Evolutionary conservation across 192 early-diverging fungal genomes (phyloP), one percentile per base, ranked within the genome.

Genomic region (Blastocladiella britannica): DNA sequence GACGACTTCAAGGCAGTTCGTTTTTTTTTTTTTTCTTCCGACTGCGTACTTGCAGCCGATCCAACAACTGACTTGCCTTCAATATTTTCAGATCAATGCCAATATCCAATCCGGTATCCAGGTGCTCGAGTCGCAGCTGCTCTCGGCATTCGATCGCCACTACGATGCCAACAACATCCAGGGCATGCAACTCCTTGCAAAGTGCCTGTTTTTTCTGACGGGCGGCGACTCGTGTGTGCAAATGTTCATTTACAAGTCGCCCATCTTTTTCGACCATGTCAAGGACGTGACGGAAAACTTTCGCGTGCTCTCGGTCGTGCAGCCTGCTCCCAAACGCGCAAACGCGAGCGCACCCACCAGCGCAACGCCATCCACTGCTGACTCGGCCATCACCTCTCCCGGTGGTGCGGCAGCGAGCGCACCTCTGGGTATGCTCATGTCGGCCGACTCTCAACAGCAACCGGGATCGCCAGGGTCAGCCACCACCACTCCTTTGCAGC

Each of bases 191-290:
- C 60, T 20, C 15, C 15, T 20, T 9, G 85, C 85, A 4, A 58
- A 58, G 20, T 78, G 80, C 15, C 65, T 76, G 4, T 72, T 78
- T 53, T 67, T 82, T 53, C 72, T 90, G 27, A 84, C 87, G 69
- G 86, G 83, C 29, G 88, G 86, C 4, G 62, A 60, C 28, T 65
- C 74, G 18, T 80, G 77, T 58, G 79, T 86, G 47, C 77, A 85
- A 56, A 73, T 83, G 1, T 90, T 84, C 63, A 80, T 89, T 52
- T 82, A 87, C 25, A 90, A 90, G 60, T 83, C 86, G 61, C 83
- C 81, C 43, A 79, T 90, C 25, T 89, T 90, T 57, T 90, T 82
- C 61, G 88, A 90, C 66, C 73, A 80, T 54, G 81, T 82, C 25
- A 73, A 67, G 51, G 60, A 71, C 43, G 64, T 75, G 15, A 56